A percentile compares a stretch with the other conserved stretches of the same genome.
Conservation (phyloP, 2,329 filamentous ascomycete genomes). For the Blumeriella jaapii region DNA sequence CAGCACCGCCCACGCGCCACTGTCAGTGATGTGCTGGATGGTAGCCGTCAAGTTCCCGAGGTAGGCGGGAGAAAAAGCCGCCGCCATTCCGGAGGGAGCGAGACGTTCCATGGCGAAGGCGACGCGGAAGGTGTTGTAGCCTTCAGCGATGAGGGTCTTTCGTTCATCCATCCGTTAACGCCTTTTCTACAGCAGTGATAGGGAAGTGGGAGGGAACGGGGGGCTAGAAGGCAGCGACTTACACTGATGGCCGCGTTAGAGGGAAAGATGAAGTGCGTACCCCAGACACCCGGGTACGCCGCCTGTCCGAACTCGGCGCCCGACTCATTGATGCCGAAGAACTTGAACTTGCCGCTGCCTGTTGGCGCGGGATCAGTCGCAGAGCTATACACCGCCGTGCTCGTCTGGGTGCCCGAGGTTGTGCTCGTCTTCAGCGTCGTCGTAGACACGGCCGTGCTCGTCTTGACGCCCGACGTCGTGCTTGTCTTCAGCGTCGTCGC, state of each 20-base stretch:
- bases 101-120: constrained; percentile 45
- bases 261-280: constrained; percentile 40
- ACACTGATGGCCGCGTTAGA: constrained; percentile 1
- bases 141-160: constrained; percentile 18
- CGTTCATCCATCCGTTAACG: too few species aligned
- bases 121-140: constrained; percentile 25
- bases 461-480: neutral
- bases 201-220: too few species aligned
- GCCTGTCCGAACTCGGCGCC: constrained; percentile 51
- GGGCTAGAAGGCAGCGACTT: too few species aligned
- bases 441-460: too few species aligned
- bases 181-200: too few species aligned
- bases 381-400: too few species aligned
- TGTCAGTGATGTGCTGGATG: constrained; percentile 35
- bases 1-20: constrained; percentile 36
- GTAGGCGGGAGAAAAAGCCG: constrained; percentile 32
- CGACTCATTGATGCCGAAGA: constrained; percentile 30
- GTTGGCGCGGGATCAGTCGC: neutral
- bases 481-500: neutral
- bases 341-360: constrained; percentile 13
- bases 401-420: neutral
- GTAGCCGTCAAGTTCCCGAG: constrained; percentile 32
- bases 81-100: constrained; percentile 36
- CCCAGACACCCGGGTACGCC: constrained; percentile 41
- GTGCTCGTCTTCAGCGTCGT: neutral